Percentiles rank a stretch among this genome's conserved stretches.
These are phyloP conservation scores for Alternaria brassicicola DNA, from an alignment of 2,329 filamentous ascomycete genomes.

Conservation along the genomic window DNA sequence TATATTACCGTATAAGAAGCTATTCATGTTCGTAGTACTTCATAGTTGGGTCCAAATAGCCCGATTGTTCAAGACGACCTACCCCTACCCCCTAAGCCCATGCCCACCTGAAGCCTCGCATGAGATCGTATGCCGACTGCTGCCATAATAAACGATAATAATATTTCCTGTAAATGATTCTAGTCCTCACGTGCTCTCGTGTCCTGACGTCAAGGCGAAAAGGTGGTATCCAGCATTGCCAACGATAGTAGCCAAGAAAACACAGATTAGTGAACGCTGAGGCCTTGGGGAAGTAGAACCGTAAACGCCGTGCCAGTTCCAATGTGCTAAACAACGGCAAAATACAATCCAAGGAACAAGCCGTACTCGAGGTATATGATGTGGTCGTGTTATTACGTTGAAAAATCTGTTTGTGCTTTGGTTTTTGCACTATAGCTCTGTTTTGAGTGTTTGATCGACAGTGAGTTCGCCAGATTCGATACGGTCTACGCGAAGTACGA, in stretches of 20 bases:
- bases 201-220: conserved; percentile 3
- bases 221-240: conserved; percentile 16
- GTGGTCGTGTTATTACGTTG: background rate
- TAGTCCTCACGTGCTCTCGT: background rate
- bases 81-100: background rate
- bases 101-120: background rate
- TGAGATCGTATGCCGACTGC: background rate
- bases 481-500: conserved; percentile 50
- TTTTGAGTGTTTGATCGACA: conserved; percentile 41
- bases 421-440: conserved; percentile 33
- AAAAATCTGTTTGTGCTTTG: background rate
- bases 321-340: background rate
- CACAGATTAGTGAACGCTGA: background rate
- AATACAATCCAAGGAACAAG: background rate
- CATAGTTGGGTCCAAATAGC: background rate
- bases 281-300: background rate
- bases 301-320: background rate
- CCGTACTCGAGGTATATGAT: background rate
- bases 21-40: background rate
- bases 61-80: background rate
- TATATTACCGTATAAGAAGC: background rate
- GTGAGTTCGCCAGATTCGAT: conserved; percentile 50
- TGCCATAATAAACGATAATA: conserved; percentile 21
- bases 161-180: conserved; percentile 14
- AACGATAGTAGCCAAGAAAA: background rate